Conservation (phyloP, 495 filamentous ascomycete genomes). For the Lepraria neglecta region DNA sequence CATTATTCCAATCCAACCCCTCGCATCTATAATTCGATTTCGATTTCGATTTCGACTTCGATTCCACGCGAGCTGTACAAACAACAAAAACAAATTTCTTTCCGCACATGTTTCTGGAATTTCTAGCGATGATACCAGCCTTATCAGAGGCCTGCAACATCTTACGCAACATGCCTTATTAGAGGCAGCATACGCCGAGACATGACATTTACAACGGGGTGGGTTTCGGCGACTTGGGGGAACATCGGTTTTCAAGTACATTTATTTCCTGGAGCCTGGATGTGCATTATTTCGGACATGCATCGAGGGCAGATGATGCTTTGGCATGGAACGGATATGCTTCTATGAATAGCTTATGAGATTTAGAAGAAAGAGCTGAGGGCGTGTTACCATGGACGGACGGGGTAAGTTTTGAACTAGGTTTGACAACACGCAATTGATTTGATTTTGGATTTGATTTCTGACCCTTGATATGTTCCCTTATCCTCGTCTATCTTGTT, state of each 20-base stretch:
- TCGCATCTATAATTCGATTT: neutral
- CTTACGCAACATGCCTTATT: slow-evolving; percentile 2
- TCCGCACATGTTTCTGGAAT: slow-evolving; percentile 5
- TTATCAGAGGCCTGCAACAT: slow-evolving; percentile 24
- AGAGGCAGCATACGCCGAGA: slow-evolving; percentile 11
- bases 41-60: neutral
- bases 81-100: slow-evolving; percentile 10
- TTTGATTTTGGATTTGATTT: slow-evolving; percentile 5
- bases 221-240: slow-evolving; percentile 2
- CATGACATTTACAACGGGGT: slow-evolving; percentile 14
- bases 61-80: slow-evolving; percentile 9
- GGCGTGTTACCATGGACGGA: neutral
- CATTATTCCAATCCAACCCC: neutral
- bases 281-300: neutral
- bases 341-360: neutral
- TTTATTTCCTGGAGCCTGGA: neutral
- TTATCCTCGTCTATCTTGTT: neutral
- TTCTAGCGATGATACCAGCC: slow-evolving; percentile 28
- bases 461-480: neutral
- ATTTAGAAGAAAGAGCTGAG: neutral
- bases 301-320: neutral
- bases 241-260: neutral
- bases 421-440: slow-evolving; percentile 17
- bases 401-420: neutral
- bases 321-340: slow-evolving; percentile 1